These are phyloP conservation scores for Larix kaempferi DNA, from an alignment of 75 land plant species.

Conservation along the genomic window DNA sequence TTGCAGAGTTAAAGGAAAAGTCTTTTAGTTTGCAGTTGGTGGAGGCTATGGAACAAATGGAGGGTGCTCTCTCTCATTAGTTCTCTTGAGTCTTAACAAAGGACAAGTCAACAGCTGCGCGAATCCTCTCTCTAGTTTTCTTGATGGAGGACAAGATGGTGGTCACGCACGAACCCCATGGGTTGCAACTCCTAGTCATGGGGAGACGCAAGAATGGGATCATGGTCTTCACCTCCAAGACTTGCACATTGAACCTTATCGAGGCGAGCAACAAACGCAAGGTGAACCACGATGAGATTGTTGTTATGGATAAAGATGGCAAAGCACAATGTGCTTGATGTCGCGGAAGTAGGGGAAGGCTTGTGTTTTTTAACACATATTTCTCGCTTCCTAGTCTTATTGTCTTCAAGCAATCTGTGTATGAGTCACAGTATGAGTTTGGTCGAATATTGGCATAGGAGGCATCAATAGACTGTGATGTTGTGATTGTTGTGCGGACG, in stretches of 20 bases:
- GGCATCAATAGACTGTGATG: conserved; percentile 23
- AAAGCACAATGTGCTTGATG: conserved; percentile 71
- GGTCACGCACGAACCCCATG: conserved; percentile 81
- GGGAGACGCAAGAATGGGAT: conserved; percentile 73
- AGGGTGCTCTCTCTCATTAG: conserved; percentile 70
- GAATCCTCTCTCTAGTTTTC: conserved; percentile 45
- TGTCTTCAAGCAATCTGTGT: conserved; percentile 22
- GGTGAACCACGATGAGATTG: conserved; percentile 78
- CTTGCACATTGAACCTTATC: conserved; percentile 86
- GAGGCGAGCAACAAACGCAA: conserved; percentile 80
- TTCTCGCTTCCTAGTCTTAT: conserved; percentile 21
- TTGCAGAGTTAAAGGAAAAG: conserved; percentile 27
- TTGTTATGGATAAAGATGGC: conserved; percentile 74
- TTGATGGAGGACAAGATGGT: conserved; percentile 78
- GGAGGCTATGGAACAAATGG: conserved; percentile 49
- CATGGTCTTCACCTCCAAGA: conserved; percentile 91
- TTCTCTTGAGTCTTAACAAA: too few relatives aligned
- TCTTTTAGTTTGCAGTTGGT: too few relatives aligned
- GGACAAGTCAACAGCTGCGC: too few relatives aligned
- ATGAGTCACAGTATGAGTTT: conserved; percentile 12
- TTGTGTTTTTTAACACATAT: conserved; percentile 79
- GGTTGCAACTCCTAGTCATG: conserved; percentile 91
- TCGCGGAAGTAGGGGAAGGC: conserved; percentile 53
- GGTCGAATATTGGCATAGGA: conserved; percentile 22
- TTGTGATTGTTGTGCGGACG: conserved; percentile 25